phyloP scores from a whole-genome alignment of 1,284 basidiomycete species.

The Puccinia novopanici region DNA sequence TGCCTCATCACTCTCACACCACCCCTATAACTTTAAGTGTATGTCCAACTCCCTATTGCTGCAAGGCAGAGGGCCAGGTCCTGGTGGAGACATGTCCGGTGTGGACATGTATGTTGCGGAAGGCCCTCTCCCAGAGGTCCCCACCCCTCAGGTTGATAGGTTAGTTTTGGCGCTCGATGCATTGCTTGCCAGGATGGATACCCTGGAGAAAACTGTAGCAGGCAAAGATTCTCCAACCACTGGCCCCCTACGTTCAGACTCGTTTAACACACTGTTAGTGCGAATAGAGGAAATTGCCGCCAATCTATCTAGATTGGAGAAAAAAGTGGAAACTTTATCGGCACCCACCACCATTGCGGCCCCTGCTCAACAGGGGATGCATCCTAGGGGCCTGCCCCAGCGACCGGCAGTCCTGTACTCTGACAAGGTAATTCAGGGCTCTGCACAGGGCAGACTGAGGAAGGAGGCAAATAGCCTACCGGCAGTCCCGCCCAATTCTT shows the following conservation, averaged over 20 bases:
- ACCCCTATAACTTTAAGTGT: neutral
- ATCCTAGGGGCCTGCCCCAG: neutral
- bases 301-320: too few relatives aligned
- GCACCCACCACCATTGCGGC: too few relatives aligned
- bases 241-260: neutral
- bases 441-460: too few relatives aligned
- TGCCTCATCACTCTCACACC: neutral
- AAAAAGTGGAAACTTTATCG: too few relatives aligned
- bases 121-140: neutral
- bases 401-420: neutral
- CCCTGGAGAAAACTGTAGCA: neutral
- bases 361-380: too few relatives aligned
- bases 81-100: neutral
- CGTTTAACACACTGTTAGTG: too few relatives aligned
- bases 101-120: neutral
- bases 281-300: too few relatives aligned
- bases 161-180: too few relatives aligned
- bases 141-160: neutral
- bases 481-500: too few relatives aligned
- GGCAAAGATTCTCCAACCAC: neutral
- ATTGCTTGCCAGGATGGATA: too few relatives aligned
- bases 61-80: neutral
- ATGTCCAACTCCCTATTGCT: neutral
- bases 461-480: neutral
- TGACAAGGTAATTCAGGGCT: neutral